Evolutionary conservation across 257 asterid species (phyloP).

Genomic region (Solanum clarkiae): DNA sequence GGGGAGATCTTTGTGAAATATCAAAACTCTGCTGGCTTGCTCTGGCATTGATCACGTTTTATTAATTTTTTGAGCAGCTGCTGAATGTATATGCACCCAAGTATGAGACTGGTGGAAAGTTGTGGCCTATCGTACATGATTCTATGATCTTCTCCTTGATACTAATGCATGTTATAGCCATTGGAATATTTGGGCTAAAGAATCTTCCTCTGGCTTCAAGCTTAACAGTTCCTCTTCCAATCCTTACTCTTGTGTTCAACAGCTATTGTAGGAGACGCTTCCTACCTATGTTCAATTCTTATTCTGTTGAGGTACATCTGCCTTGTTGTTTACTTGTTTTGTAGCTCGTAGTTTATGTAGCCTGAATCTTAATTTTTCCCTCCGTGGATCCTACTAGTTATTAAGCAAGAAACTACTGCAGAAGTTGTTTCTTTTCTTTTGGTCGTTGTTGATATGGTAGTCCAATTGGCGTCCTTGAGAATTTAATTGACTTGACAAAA

Average conservation of each 20-base stretch:
- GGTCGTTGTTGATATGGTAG: background rate
- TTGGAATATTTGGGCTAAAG: slow-evolving; percentile 92
- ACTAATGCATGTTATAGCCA: slow-evolving; percentile 83
- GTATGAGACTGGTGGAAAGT: slow-evolving; percentile 83
- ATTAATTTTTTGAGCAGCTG: slow-evolving; percentile 31
- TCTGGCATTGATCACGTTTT: background rate
- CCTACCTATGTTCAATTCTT: slow-evolving; percentile 66
- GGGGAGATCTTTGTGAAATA: background rate
- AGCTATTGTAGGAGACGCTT: slow-evolving; percentile 79
- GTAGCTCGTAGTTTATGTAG: background rate
- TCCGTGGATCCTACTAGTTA: background rate
- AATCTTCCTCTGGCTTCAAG: slow-evolving; percentile 74
- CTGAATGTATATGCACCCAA: slow-evolving; percentile 62
- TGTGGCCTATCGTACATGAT: slow-evolving; percentile 92
- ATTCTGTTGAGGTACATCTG: slow-evolving; percentile 69
- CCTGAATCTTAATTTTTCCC: background rate
- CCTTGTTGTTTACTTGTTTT: background rate
- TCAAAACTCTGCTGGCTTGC: background rate
- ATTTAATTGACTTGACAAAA: background rate
- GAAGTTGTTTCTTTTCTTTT: background rate
- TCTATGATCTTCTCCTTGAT: slow-evolving; percentile 68
- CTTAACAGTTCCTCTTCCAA: slow-evolving; percentile 75
- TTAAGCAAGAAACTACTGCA: background rate
- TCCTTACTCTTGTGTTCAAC: slow-evolving; percentile 79
- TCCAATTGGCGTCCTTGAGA: background rate